Base-by-base conservation (phyloP, 2,329 filamentous ascomycete species). In the Rhexocercosporidium sp. region DNA sequence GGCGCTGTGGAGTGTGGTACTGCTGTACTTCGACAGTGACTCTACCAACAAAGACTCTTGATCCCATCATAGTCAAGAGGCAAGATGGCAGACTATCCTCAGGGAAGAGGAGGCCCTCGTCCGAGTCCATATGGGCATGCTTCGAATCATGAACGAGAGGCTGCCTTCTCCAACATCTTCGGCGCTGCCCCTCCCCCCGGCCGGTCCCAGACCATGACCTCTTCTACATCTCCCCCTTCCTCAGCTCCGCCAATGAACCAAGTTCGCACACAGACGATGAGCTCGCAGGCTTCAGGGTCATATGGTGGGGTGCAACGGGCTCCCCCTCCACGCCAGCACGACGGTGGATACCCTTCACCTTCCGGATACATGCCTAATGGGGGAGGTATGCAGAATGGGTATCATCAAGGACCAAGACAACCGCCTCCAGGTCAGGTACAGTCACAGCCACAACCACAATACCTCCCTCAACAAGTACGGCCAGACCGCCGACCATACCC, bases 101-200 rank as follows among this genome's bases (percentile, higher is more conserved):
- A 89, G 77, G 86, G 86, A 74, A 84, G 88, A 78, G 85, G 76
- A 84, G 88, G 79, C 82, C 86, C 69, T 59, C 76, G 72, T 70
- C 77, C 76, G 62, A 77, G 74, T 71, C 75, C 77, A 47, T 77
- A 77, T 69, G 76, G 83, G 72, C 72, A 81, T 84, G 77, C 82
- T 64, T 82, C 83, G 71, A 85, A 85, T 77, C 85, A 84, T 76
- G 92, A 96, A 81, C 91, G 96, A 82, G 94, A 99, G 87, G 93
- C 93, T 73, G 96, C 95, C 72, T 99, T 96, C 80, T 93, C 92
- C 72, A 95, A 95, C 81, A 98, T 98, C 78, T 99, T 98, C 79
- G 96, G 95, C 74, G 90, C 89, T 71, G 87, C 92, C 71, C 94
- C 93, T 71, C 93, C 93, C 56, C 88, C 92, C 54, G 95, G 95